A percentile compares a stretch with the other conserved stretches of the same genome.
phyloP scores from a whole-genome alignment of 345 rosid species.

The Camelina hispida region DNA sequence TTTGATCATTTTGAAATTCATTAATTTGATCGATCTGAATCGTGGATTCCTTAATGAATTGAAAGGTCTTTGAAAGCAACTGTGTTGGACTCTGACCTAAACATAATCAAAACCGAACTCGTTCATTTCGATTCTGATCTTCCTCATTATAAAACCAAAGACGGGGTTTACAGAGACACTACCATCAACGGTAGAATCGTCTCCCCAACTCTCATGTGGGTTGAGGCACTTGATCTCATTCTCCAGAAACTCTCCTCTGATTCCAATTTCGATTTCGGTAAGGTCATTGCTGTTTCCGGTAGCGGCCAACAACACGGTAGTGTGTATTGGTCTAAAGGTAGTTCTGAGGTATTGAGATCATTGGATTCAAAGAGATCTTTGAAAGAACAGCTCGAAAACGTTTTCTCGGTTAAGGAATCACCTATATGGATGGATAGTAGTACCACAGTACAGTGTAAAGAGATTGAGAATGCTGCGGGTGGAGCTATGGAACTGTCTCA shows the following conservation, averaged over 20 bases:
- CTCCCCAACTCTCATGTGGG: slow-evolving; percentile 98
- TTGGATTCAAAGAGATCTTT: slow-evolving; percentile 60
- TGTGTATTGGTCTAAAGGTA: slow-evolving; percentile 82
- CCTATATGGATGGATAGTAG: slow-evolving; percentile 98
- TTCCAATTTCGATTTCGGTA: slow-evolving; percentile 65
- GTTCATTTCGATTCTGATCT: slow-evolving; percentile 85
- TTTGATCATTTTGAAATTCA: neutral
- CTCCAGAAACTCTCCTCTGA: slow-evolving; percentile 59
- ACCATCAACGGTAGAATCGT: slow-evolving; percentile 71
- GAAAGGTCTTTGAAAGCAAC: slow-evolving; percentile 95
- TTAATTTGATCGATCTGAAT: slow-evolving; percentile 27
- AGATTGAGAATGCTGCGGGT: slow-evolving; percentile 89
- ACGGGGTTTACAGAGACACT: slow-evolving; percentile 80
- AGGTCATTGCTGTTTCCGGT: slow-evolving; percentile 80
- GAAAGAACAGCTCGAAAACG: slow-evolving; percentile 64
- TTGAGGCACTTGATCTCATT: slow-evolving; percentile 89
- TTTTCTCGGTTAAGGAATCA: slow-evolving; percentile 76
- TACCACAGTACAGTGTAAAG: slow-evolving; percentile 77
- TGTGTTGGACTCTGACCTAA: slow-evolving; percentile 74
- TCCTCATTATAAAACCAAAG: slow-evolving; percentile 79
- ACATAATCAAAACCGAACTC: slow-evolving; percentile 62
- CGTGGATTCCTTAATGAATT: neutral
- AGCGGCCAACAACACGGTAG: slow-evolving; percentile 99
- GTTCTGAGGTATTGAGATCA: slow-evolving; percentile 56
- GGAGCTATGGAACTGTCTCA: slow-evolving; percentile 78